Evolutionary conservation across 306 rosid species (phyloP), one percentile per base, ranked within the genome.

Genomic region (Chamaecrista fasciculata): DNA sequence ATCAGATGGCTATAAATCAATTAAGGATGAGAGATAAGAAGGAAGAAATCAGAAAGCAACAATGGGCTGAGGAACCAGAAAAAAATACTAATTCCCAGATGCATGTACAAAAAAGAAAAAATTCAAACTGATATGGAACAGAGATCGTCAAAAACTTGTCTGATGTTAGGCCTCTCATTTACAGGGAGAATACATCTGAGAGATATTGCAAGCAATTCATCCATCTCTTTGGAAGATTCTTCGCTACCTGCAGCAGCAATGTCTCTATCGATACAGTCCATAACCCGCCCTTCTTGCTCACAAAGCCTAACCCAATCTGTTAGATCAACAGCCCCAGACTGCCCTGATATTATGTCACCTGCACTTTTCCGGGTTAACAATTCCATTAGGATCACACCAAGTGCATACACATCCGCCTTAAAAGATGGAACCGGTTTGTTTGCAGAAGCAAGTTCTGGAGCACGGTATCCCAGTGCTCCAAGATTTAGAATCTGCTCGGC

Each of bases 131-230:
- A 82, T 77, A 90, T 69, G 31, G 97, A 85, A 85, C 85, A 86
- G 62, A 94, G 88, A 78, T 87, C 89, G 62, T 90, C 98, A 26
- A 85, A 82, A 74, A 94, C 91, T 82, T 86, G 98, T 88, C 98
- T 90, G 91, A 94, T 86, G 91, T 90, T 88, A 82, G 98, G 98
- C 94, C 98, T 94, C 81, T 94, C 98, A 88, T 90, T 80, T 88
- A 90, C 98, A 74, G 97, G 92, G 74, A 82, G 97, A 82, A 94
- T 94, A 86, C 98, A 94, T 90, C 85, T 78, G 66, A 90, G 89
- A 34, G 98, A 85, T 68, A 87, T 75, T 28, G 84, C 91, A 72
- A 94, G 91, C 83, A 90, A 72, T 59, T 83, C 89, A 19, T 88
- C 97, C 97, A 94, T 90, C 63, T 86, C 92, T 72, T 81, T 79